These are phyloP conservation scores for Mortierella alpina DNA, from an alignment of 192 early-diverging fungal species.

Conservation along the genomic window DNA sequence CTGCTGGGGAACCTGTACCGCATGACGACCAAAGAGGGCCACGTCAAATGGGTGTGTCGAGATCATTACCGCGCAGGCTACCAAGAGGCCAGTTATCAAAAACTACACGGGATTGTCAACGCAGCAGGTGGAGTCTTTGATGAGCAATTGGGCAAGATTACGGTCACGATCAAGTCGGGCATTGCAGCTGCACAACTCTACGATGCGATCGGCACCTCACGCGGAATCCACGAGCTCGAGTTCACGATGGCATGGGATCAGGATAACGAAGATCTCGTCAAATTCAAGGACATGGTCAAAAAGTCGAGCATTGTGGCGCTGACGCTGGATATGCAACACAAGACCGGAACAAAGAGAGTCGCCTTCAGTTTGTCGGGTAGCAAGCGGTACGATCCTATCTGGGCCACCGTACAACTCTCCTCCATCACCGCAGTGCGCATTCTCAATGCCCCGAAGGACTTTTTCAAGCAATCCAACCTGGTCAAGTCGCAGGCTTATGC, in stretches of 20 bases:
- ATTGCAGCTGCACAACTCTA: not conserved
- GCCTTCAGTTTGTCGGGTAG: no score
- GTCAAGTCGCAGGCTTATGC: no score
- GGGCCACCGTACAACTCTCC: no score
- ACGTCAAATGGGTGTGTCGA: slow-evolving; percentile 9
- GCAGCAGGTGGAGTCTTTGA: not conserved
- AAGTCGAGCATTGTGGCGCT: not conserved
- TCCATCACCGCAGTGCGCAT: no score
- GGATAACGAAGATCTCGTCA: no score
- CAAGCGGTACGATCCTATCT: no score
- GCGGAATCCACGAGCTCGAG: not conserved
- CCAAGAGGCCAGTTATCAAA: not conserved
- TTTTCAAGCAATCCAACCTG: no score
- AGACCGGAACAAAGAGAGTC: no score
- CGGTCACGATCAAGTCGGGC: not conserved
- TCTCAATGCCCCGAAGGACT: no score
- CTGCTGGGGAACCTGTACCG: slow-evolving; percentile 7
- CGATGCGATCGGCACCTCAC: not conserved
- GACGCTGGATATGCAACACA: no score
- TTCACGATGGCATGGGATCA: not conserved
- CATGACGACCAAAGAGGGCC: not conserved
- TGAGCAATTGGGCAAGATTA: not conserved
- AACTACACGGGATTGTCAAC: not conserved
- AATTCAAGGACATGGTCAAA: not conserved
- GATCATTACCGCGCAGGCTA: slow-evolving; percentile 2